Base-by-base conservation (phyloP, 2,329 filamentous ascomycete species). In the Aureobasidium sp. region DNA sequence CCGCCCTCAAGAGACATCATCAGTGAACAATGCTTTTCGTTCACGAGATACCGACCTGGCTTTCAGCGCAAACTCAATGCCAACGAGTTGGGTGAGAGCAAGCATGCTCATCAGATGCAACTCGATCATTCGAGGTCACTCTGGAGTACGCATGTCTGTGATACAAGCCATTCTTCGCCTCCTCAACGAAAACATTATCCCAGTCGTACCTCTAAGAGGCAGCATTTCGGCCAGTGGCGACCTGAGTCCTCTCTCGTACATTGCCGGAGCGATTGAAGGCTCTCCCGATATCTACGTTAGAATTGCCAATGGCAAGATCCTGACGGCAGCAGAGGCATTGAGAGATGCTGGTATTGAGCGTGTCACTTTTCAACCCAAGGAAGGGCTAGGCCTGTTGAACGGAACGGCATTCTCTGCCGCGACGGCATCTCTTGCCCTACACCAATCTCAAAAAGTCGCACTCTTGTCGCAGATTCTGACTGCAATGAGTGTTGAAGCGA, bases 221-320 rank as follows among this genome's bases (percentile, higher is more conserved):
- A 81, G 77, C 47, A 82, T 85, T 41, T 84, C 82, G 0, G 83
- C 83, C 0, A 84, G 81, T 3, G 83, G 83, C 0, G 83, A 85
- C 66, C 72, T 85, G 9, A 79, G 76, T 62, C 80, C 83, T 2
- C 73, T 85, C 21, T 81, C 82, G 0, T 85, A 84, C 65, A 78
- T 85, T 73, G 64, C 74, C 80, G 63, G 69, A 15, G 67, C 70
- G 5, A 69, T 88, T 3, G 70, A 79, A 21, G 73, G 78, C 42
- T 76, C 78, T 54, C 74, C 52, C 0, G 75, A 76, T 62, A 74
- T 81, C 2, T 75, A 70, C 57, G 73, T 79, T 3, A 73, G 72
- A 41, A 63, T 70, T 1, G 65, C 66, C 2, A 65, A 71, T 62
- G 63, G 66, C 55, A 58, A 72, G 1, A 59, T 75, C 3, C 45